Evolutionary conservation across 805 yeast genomes (phyloP), one percentile per base, ranked within the genome.

Genomic region (Suhomyces kilbournensis): DNA sequence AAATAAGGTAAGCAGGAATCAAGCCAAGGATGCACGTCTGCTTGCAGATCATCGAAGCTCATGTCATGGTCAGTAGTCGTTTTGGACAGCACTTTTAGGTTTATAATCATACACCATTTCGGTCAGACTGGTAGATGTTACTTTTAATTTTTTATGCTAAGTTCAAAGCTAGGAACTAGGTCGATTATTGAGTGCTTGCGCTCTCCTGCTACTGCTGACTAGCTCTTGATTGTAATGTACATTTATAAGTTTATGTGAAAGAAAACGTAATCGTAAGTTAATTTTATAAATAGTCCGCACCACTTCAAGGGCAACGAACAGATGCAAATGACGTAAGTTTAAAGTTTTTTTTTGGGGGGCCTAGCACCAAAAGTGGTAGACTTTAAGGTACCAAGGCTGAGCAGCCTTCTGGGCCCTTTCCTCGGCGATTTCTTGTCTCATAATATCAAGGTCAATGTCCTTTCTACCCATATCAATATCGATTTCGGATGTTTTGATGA

Each of bases 331-430:
- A 38, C 42, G 22, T 9, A 4, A 19, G n/a, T n/a, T n/a, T n/a
- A 15, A 15, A 35, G n/a, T 14, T 1, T 7, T 6, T 35, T n/a
- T n/a, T n/a, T n/a, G n/a, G n/a, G n/a, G n/a, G 40, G 12, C 2
- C 15, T 40, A 57, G 47, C 59, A 61, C 53, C 58, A 63, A 52
- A 61, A 65, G 40, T 56, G 48, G 49, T 57, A 58, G 9, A 60
- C 49, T 54, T 60, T 65, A 34, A 53, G 56, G 53, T 64, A 62
- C 58, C 64, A 55, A 38, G 73, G 71, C 38, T 51, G 48, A 7
- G 52, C 25, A 14, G 50, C 54, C 7, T 53, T 56, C 4, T 19
- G 44, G 32, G 55, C 64, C 52, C 47, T 60, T 53, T 70, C 60
- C 26, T 58, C 52, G 19, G 39, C 52, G 22, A 56, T 53, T 44